Base-by-base conservation (phyloP, 2,329 filamentous ascomycete species). In the Iodosphaeria phyllophila region DNA sequence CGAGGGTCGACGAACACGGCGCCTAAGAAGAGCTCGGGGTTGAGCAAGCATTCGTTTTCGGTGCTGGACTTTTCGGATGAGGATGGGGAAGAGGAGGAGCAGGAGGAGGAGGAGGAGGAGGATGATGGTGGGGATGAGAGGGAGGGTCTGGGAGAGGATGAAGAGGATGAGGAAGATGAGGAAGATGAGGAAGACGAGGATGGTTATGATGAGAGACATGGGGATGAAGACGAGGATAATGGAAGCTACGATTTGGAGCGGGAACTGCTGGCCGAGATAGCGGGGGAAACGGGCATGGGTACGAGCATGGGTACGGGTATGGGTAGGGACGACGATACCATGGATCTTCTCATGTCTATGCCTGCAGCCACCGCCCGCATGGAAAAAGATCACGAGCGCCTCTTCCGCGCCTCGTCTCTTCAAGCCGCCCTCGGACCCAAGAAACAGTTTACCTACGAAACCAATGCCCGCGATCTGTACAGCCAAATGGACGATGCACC, bases 401-500 rank as follows among this genome's bases (percentile, higher is more conserved):
- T 68, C 28, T 63, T 58, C 37, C 58, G 60, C 19, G 57, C 60
- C 22, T 66, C 64, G 4, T 44, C 57, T 10, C 51, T 55, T 29
- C 58, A 52, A 21, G 51, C 58, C 27, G 28, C 50, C 40, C 32
- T 48, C 34, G 32, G 46, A 32, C 29, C 38, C 34, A 34, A 54
- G 32, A 61, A 60, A 23, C 61, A 69, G 6, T 70, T 72, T 25
- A 65, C 69, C 22, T 76, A 82, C 39, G 63, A 70, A 4, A 55
- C 64, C 5, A 68, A 92, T 30, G 78, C 79, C 16, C 77, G 74
- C 42, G 72, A 74, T 31, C 48, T 84, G 7, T 69, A 73, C 56
- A 43, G 54, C 46, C 43, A 66, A 43, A 46, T 60, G 48, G 62
- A 62, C 18, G 54, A 64, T 17, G 67, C 76, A 1, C 40, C 50